Evolutionary conservation across 2,329 filamentous ascomycete genomes (phyloP), one percentile per base, ranked within the genome.

Genomic region (Alternaria tenuissima): DNA sequence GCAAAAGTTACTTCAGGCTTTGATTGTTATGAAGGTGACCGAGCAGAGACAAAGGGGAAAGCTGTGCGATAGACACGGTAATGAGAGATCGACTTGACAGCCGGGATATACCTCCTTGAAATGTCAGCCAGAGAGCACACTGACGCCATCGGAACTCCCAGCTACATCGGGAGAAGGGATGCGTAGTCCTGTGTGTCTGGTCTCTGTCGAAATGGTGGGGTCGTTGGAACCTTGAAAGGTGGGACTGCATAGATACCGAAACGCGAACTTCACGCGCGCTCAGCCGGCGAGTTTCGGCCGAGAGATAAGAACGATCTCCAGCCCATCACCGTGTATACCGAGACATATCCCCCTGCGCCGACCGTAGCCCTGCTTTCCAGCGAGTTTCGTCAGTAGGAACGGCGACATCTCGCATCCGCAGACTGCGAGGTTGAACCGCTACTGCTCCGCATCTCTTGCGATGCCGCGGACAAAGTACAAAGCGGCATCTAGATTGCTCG

Each of bases 391-490:
- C 70, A 68, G 54, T 22, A 9, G 67, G 63, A 32, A 62, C 69
- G 70, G 70, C 62, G 63, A 73, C 64, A 71, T 36, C 59, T 76
- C 73, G 73, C 72, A 69, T 32, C 72, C 72, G 73, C 70, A 69
- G 59, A 55, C 30, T 36, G 67, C 72, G 71, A 71, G 60, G 55
- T 62, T 70, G 68, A 62, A 69, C 72, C 71, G 71, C 66, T 67
- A 22, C 12, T 54, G 52, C 66, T 69, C 67, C 62, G 55, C 64
- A 62, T 54, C 46, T 51, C 52, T 52, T 36, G 48, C 55, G 49
- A 41, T 57, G 54, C 62, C 55, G 66, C 59, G 58, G 51, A 54
- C 55, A 49, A 48, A 20, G 42, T 20, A 61, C 63, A 51, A 51
- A 48, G 47, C 34, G 54, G 47, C 52, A 24, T 56, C 59, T 64